phyloP scores from a whole-genome alignment of 2,329 filamentous ascomycete genomes.

The Pseudonectria foliicola region DNA sequence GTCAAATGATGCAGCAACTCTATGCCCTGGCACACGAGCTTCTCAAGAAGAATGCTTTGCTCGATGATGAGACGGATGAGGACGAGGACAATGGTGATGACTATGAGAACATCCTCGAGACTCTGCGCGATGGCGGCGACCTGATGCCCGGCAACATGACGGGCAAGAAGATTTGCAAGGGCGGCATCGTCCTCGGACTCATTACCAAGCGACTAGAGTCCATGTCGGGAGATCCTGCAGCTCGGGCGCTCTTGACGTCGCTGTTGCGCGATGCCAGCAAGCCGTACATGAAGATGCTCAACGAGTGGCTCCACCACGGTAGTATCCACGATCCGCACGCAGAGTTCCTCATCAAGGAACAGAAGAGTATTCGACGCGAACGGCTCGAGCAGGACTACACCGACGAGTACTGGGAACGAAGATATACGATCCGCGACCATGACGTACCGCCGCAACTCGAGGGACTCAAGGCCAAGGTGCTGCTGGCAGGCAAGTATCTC shows the following conservation, averaged over 20 bases:
- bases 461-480: constrained; percentile 84
- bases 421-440: constrained; percentile 88
- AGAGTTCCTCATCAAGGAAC: constrained; percentile 92
- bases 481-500: constrained; percentile 93
- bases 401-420: constrained; percentile 97
- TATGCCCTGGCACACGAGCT: constrained; percentile 85
- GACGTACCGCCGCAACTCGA: constrained; percentile 90
- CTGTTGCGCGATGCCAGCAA: constrained; percentile 81
- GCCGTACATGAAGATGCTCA: constrained; percentile 97
- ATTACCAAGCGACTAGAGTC: constrained; percentile 78
- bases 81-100: constrained; percentile 72
- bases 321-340: constrained; percentile 89
- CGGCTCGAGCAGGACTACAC: constrained; percentile 93
- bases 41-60: constrained; percentile 75
- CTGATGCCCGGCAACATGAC: constrained; percentile 70
- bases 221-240: constrained; percentile 90
- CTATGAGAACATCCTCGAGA: constrained; percentile 88
- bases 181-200: constrained; percentile 86
- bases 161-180: constrained; percentile 89
- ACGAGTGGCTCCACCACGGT: constrained; percentile 96
- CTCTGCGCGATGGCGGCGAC: constrained; percentile 78
- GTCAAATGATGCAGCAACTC: constrained; percentile 84
- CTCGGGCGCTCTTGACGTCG: constrained; percentile 71
- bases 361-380: constrained; percentile 89
- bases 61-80: constrained; percentile 72